A percentile compares a stretch with the other conserved stretches of the same genome.
phyloP scores from a whole-genome alignment of 2,329 filamentous ascomycete genomes.

The Cadophora luteo-olivacea region DNA sequence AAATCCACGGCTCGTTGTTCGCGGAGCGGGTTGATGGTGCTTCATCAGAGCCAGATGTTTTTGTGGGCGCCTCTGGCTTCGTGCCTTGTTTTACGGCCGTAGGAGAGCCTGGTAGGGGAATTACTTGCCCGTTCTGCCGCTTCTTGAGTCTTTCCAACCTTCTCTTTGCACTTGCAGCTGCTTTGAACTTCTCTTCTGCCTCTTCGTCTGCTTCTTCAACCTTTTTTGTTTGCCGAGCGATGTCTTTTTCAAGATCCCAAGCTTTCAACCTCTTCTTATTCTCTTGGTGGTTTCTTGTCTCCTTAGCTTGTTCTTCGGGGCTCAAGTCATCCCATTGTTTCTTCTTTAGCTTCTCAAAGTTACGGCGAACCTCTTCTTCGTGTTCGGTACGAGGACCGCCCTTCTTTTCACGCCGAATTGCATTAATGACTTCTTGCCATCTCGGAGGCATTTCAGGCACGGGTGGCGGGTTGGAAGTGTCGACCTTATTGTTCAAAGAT shows the following conservation, averaged over 20 bases:
- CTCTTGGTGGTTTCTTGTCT: not conserved
- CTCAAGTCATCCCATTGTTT: not conserved
- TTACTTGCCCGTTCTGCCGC: not conserved
- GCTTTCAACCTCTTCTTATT: not conserved
- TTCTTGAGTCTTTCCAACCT: not conserved
- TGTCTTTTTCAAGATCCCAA: not conserved
- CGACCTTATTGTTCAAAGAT: slow-evolving; percentile 10
- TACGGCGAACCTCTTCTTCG: not conserved
- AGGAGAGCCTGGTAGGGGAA: not conserved
- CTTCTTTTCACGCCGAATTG: not conserved
- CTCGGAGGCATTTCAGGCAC: not conserved
- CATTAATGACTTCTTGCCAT: not conserved
- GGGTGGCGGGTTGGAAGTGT: slow-evolving; percentile 1
- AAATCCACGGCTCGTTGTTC: not conserved
- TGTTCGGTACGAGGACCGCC: slow-evolving; percentile 1
- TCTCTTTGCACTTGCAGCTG: not conserved
- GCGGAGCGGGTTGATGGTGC: not conserved
- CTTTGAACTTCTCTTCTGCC: not conserved
- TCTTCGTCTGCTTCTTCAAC: not conserved
- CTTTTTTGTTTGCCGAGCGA: not conserved
- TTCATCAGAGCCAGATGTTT: not conserved
- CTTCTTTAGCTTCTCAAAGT: slow-evolving; percentile 6
- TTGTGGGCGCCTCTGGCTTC: not conserved
- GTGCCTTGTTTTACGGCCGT: not conserved
- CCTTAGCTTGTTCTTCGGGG: not conserved